Evolutionary conservation across 2,329 filamentous ascomycete species (phyloP), one percentile per base, ranked within the genome.

Genomic region (Epichloe sylvatica): DNA sequence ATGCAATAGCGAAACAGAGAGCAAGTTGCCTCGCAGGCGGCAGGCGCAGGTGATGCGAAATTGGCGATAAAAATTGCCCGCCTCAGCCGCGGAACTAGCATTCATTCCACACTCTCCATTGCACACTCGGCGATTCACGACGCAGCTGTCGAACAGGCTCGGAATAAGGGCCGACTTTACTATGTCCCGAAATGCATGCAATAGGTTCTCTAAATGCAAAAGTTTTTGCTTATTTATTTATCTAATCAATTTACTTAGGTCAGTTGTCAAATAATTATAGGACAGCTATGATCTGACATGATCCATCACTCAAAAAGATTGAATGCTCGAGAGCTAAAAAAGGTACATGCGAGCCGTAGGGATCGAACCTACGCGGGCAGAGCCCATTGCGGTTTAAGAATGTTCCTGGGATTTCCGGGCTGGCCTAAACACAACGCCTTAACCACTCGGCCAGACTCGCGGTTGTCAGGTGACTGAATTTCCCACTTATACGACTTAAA

Each of bases 361-460:
- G 69, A 71, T 74, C 70, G 71, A 74, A 74, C 71, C 68, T 69
- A 63, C 70, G 71, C 69, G 69, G 66, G 59, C 60, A 58, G 60
- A 63, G 61, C 64, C 64, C 65, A 67, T 64, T 67, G 66, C 65
- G 65, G 65, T 60, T 63, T 54, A 60, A 56, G 61, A n/a, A 19
- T 53, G 33, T n/a, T 54, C 53, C 49, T 52, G 38, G n/a, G n/a
- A 8, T 3, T 13, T 25, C 45, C 49, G 56, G 17, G 9, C 5
- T 6, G 8, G 61, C 71, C 71, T 74, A 74, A 74, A 74, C 70
- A 72, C 70, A 71, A 68, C 71, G 71, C 71, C 71, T 73, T 74
- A 74, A 74, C 71, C 71, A 74, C 72, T 74, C 71, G 70, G 71
- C 71, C 71, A 74, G 60, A 69, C 64, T 67, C 62, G 64, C 68